A percentile compares a stretch with the other conserved stretches of the same genome.
These are phyloP conservation scores for Dictyostelium brefeldianum DNA, from an alignment of 78 protist genomes.

Conservation along the genomic window DNA sequence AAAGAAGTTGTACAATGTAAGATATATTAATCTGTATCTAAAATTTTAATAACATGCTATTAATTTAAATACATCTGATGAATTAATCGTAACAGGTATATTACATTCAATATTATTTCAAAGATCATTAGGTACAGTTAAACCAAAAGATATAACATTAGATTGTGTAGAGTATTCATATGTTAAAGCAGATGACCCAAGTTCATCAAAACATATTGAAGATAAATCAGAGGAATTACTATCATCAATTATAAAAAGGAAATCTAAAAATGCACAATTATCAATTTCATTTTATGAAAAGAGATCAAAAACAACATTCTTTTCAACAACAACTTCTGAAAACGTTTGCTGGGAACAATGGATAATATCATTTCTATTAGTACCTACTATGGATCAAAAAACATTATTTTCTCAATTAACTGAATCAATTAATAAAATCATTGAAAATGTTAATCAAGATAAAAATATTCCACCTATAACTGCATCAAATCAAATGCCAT, in stretches of 20 bases:
- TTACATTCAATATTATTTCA: conserved; percentile 65
- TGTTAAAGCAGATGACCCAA: conserved; percentile 43
- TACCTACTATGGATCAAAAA: conserved; percentile 31
- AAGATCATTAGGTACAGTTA: conserved; percentile 45
- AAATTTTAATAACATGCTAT: no score
- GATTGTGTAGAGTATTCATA: conserved; percentile 57
- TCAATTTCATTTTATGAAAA: conserved; percentile 60
- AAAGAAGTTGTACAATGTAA: conserved; percentile 72
- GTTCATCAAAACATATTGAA: conserved; percentile 25
- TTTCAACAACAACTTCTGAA: not conserved
- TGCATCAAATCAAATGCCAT: conserved; percentile 23
- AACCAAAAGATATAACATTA: conserved; percentile 56
- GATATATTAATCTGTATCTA: not conserved
- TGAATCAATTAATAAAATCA: conserved; percentile 26
- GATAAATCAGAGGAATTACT: conserved; percentile 69
- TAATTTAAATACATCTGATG: no score
- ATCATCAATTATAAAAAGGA: conserved; percentile 46
- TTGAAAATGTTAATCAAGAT: conserved; percentile 61
- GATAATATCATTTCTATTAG: conserved; percentile 48
- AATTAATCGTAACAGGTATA: not conserved
- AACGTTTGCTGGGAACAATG: conserved; percentile 80
- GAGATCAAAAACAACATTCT: conserved; percentile 47
- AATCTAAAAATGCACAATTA: conserved; percentile 32
- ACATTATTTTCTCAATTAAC: conserved; percentile 10
- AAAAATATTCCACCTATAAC: conserved; percentile 51